phyloP scores from a whole-genome alignment of 2,329 filamentous ascomycete species.

The Arthrinium phaeospermum region DNA sequence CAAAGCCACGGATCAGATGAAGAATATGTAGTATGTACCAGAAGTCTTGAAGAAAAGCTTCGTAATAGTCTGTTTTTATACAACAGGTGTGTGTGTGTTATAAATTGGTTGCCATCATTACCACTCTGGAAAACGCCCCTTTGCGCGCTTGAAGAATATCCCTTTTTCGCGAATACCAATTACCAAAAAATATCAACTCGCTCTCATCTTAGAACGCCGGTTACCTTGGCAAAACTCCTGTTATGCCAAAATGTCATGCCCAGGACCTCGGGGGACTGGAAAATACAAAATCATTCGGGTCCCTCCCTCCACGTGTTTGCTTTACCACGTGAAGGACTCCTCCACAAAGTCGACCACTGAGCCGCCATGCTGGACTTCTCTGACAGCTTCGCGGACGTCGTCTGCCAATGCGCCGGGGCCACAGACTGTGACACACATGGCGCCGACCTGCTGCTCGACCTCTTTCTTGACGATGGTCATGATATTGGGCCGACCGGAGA shows the following conservation, averaged over 20 bases:
- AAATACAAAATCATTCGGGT: neutral
- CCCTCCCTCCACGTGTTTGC: neutral
- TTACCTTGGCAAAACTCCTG: constrained; percentile 9
- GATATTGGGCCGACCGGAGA: constrained; percentile 86
- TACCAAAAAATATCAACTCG: constrained; percentile 14
- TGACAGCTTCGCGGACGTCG: constrained; percentile 73
- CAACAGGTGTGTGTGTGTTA: constrained; percentile 2
- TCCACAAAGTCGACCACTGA: constrained; percentile 76
- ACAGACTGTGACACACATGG: constrained; percentile 86
- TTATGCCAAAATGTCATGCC: neutral
- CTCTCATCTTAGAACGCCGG: constrained; percentile 5
- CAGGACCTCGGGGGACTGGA: neutral
- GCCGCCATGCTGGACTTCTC: constrained; percentile 63
- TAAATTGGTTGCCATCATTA: neutral
- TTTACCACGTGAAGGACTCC: constrained; percentile 74
- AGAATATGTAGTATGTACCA: constrained; percentile 7
- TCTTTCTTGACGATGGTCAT: constrained; percentile 81
- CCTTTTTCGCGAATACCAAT: neutral
- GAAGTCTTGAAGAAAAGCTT: constrained; percentile 12
- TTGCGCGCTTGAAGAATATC: constrained; percentile 4
- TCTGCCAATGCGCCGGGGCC: constrained; percentile 78
- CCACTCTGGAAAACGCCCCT: neutral
- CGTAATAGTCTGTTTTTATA: constrained; percentile 5
- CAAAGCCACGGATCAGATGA: constrained; percentile 12
- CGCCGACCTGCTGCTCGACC: constrained; percentile 80